Percentiles rank a stretch among this genome's conserved stretches.
Conservation (phyloP, 257 asterid species). For the Solanum bulbocastanum region DNA sequence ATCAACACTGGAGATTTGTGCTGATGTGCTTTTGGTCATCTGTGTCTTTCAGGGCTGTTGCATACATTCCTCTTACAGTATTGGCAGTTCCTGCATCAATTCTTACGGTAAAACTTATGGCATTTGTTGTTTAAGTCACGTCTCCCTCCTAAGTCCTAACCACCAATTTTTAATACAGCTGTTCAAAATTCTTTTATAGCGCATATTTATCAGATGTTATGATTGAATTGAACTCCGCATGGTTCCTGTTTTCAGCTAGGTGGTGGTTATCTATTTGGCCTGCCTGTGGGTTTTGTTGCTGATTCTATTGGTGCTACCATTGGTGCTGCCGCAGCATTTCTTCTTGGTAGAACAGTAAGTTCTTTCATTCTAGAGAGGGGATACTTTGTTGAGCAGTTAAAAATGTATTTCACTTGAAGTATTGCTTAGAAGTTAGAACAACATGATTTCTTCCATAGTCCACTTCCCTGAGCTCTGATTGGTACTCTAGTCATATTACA, state of each 20-base stretch:
- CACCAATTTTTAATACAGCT: not conserved
- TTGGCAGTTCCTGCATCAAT: slow-evolving; percentile 98
- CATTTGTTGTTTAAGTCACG: not conserved
- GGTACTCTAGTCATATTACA: not conserved
- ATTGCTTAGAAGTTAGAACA: not conserved
- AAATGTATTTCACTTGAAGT: not conserved
- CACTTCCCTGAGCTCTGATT: not conserved
- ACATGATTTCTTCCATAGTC: not conserved
- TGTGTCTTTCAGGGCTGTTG: slow-evolving; percentile 64
- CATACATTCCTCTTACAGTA: slow-evolving; percentile 86
- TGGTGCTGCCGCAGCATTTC: slow-evolving; percentile 94
- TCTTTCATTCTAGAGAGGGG: not conserved
- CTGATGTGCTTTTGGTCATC: not conserved
- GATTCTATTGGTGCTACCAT: slow-evolving; percentile 94
- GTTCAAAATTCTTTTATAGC: not conserved
- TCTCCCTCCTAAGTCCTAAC: not conserved
- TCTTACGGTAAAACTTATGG: slow-evolving; percentile 52
- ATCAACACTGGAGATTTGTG: not conserved
- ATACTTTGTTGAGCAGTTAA: not conserved
- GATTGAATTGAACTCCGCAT: not conserved
- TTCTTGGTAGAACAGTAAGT: slow-evolving; percentile 93
- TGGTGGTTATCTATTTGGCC: slow-evolving; percentile 97
- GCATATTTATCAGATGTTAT: not conserved
- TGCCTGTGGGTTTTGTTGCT: slow-evolving; percentile 92
- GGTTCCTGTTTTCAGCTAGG: slow-evolving; percentile 60